Conservation (phyloP, 495 filamentous ascomycete species). For the Amniculicola lignicola region DNA sequence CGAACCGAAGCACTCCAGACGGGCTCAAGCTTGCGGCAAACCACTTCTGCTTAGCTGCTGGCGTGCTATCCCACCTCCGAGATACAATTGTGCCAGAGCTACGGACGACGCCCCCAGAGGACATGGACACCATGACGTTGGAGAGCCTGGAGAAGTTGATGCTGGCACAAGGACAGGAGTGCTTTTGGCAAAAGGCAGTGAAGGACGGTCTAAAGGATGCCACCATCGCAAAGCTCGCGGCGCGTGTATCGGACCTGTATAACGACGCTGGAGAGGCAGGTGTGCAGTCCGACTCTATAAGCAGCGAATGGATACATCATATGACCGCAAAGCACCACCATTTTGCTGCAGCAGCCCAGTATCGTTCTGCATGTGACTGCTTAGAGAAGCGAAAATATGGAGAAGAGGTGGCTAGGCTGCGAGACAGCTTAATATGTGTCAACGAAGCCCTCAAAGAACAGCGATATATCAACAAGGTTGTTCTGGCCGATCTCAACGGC, state of each 20-base stretch:
- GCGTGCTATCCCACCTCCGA: constrained; percentile 77
- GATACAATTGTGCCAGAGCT: constrained; percentile 77
- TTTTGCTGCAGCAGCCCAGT: constrained; percentile 94
- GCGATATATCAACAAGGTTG: constrained; percentile 78
- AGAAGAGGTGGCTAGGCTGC: constrained; percentile 85
- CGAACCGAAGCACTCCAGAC: constrained; percentile 75
- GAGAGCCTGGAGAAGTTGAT: constrained; percentile 80
- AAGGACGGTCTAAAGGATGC: constrained; percentile 90
- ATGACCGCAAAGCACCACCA: constrained; percentile 97
- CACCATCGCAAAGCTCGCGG: constrained; percentile 85
- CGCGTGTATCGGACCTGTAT: constrained; percentile 90
- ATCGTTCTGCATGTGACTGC: constrained; percentile 86
- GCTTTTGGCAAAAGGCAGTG: constrained; percentile 96
- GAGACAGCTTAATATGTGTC: constrained; percentile 76
- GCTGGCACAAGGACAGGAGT: constrained; percentile 91
- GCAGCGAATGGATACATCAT: constrained; percentile 96
- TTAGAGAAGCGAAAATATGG: constrained; percentile 93
- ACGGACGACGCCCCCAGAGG: constrained; percentile 80
- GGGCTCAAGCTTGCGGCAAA: constrained; percentile 87
- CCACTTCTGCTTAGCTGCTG: constrained; percentile 86
- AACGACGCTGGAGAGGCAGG: constrained; percentile 78
- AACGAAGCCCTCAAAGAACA: constrained; percentile 85
- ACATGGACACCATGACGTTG: constrained; percentile 88
- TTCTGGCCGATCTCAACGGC: constrained; percentile 77
- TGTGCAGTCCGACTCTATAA: constrained; percentile 82